Conservation (phyloP, 139 green algal species). For the Limnomonas spitsbergensis region DNA sequence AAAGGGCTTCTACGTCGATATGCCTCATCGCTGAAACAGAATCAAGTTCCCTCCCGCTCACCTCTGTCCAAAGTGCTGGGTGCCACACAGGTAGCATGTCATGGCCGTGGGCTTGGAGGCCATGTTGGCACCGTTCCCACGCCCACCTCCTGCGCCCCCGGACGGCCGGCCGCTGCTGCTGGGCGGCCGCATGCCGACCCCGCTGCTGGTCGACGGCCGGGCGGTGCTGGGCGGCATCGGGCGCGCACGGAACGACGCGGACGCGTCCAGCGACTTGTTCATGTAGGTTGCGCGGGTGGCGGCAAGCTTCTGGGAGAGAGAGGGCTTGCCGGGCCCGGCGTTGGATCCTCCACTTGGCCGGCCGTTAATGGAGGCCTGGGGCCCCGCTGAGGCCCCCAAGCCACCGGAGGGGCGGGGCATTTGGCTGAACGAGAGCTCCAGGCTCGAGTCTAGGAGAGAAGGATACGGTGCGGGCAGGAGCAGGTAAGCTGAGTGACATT, state of each 20-base stretch:
- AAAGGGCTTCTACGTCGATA: neutral
- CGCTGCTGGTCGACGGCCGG: neutral
- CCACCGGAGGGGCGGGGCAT: too few species aligned
- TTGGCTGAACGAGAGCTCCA: too few species aligned
- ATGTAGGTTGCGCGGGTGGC: conserved; percentile 10
- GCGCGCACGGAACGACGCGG: neutral
- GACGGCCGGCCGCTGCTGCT: neutral
- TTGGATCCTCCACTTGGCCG: too few species aligned
- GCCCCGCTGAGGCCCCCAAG: too few species aligned
- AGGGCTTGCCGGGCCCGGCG: neutral
- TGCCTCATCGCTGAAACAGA: neutral
- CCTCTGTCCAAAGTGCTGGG: conserved; percentile 40
- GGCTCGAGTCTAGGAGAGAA: too few species aligned
- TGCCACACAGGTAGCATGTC: conserved; percentile 50
- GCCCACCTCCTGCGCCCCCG: conserved; percentile 5
- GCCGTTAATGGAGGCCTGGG: too few species aligned
- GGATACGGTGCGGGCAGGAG: too few species aligned
- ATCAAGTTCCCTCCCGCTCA: neutral
- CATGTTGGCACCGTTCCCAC: conserved; percentile 1
- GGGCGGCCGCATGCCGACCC: neutral
- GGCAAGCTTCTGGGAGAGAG: conserved; percentile 10
- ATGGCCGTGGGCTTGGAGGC: neutral
- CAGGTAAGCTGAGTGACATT: too few species aligned
- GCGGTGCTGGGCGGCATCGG: neutral
- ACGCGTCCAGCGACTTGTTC: neutral